These are phyloP conservation scores for Vachellia pachyceras DNA, from an alignment of 306 rosid species.

Conservation along the genomic window DNA sequence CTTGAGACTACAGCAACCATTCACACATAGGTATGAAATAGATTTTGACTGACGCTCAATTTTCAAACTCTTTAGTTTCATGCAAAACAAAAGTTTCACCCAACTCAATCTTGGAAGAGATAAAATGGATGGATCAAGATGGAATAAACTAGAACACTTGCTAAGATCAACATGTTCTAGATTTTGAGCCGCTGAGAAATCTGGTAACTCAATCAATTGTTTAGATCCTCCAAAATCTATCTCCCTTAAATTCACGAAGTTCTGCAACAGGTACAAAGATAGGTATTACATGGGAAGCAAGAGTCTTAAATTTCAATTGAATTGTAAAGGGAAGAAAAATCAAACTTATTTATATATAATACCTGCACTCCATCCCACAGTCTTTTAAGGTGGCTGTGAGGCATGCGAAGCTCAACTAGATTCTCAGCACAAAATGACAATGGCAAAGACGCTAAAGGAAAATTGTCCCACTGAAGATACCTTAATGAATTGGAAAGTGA, in stretches of 20 bases:
- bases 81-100: conserved; percentile 23
- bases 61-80: not conserved
- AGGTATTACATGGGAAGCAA: not conserved
- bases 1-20: conserved; percentile 1
- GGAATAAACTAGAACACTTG: not conserved
- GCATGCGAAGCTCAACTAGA: conserved; percentile 30
- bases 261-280: not conserved
- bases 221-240: not conserved
- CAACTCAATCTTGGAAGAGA: not conserved
- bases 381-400: not conserved
- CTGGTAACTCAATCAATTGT: conserved; percentile 6
- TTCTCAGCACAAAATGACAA: conserved; percentile 1
- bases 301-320: not conserved
- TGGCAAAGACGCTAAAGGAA: conserved; percentile 29
- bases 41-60: not conserved
- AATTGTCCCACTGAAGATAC: conserved; percentile 39
- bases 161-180: conserved; percentile 22
- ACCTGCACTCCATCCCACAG: conserved; percentile 48
- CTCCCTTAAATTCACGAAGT: not conserved
- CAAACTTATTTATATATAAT: not conserved
- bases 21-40: not conserved
- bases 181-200: conserved; percentile 10
- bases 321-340: not conserved
- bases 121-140: conserved; percentile 25
- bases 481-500: conserved; percentile 30